phyloP scores from a whole-genome alignment of 2,329 filamentous ascomycete genomes.

The Apiospora malaysiana region DNA sequence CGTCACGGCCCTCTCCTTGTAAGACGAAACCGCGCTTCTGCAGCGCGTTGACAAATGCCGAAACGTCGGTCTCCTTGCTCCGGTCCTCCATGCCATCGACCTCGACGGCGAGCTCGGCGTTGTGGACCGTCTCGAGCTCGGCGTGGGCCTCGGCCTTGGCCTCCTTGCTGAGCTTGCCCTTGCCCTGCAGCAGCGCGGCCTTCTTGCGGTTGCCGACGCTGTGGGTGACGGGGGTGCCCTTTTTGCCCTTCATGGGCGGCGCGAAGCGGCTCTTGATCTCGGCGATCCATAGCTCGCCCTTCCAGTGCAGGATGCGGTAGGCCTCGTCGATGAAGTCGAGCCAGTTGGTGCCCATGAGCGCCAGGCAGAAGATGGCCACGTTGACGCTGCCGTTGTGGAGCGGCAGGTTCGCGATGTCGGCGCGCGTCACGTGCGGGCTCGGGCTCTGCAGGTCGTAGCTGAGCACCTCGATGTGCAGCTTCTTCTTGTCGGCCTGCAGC shows the following conservation, averaged over 20 bases:
- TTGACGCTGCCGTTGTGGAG: slow-evolving; percentile 78
- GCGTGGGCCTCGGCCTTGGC: slow-evolving; percentile 47
- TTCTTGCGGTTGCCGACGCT: slow-evolving; percentile 75
- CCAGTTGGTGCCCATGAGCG: slow-evolving; percentile 99
- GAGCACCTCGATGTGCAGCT: slow-evolving; percentile 74
- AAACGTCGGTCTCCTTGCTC: slow-evolving; percentile 81
- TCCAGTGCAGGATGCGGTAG: slow-evolving; percentile 87
- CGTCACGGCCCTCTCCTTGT: slow-evolving; percentile 63
- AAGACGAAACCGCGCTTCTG: slow-evolving; percentile 84
- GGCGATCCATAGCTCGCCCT: slow-evolving; percentile 94
- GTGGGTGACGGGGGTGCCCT: slow-evolving; percentile 62
- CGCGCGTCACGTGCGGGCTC: slow-evolving; percentile 77
- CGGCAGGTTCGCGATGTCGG: slow-evolving; percentile 87
- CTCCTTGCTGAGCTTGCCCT: slow-evolving; percentile 49
- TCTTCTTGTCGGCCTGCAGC: slow-evolving; percentile 67
- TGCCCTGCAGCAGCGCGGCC: slow-evolving; percentile 27
- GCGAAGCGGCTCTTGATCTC: slow-evolving; percentile 96
- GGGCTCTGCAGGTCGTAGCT: slow-evolving; percentile 89
- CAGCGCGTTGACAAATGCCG: slow-evolving; percentile 84
- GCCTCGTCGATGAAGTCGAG: slow-evolving; percentile 95
- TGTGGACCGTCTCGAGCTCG: slow-evolving; percentile 55
- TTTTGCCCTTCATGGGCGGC: slow-evolving; percentile 54
- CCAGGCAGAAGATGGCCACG: slow-evolving; percentile 92
- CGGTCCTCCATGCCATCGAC: slow-evolving; percentile 71
- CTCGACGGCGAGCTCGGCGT: slow-evolving; percentile 68